Evolutionary conservation across 2,329 filamentous ascomycete species (phyloP), one percentile per base, ranked within the genome.

Genomic region (Fusarium bactridioides): DNA sequence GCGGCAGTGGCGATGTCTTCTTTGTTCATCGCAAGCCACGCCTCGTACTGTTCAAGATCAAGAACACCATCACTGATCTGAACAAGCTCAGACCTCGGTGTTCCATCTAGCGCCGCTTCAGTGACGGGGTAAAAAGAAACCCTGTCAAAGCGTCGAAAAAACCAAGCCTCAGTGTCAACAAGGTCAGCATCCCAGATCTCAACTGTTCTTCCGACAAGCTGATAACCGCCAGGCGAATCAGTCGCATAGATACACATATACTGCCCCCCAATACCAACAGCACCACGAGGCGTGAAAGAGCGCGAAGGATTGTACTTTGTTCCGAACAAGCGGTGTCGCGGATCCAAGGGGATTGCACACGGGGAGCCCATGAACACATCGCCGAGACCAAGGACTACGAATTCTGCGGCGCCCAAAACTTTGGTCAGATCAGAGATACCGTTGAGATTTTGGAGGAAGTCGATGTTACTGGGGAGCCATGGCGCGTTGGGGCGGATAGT

Each of bases 381-480:
- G 1, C 82, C 82, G 1, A 83, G 79, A 3, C 81, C 82, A 10
- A 83, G 68, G 7, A 83, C 80, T 5, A 83, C 74, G 18, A 81
- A 83, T 0, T 74, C 74, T 1, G 79, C 78, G 2, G 84, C 82
- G 7, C 73, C 41, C 21, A 83, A 29, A 4, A 79, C 33, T 7
- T 69, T 44, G 7, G 76, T 73, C 15, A 83, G 70, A 4, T 77
- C 73, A 4, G 75, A 68, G 21, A 82, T 67, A 1, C 77, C 80
- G 64, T 83, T 83, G 16, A 82, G 71, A 47, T 74, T 67, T 56
- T 80, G 76, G 6, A 84, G 69, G 62, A 91, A 92, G 2, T 86
- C 83, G 44, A 91, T 82, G 60, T 91, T 91, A 71, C 89, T 87
- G 0, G 90, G 90, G 1, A 92, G 82, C 75, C 90, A 92, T 0